Conservation (phyloP, 2,329 filamentous ascomycete genomes). For the Monosporascus sp. region DNA sequence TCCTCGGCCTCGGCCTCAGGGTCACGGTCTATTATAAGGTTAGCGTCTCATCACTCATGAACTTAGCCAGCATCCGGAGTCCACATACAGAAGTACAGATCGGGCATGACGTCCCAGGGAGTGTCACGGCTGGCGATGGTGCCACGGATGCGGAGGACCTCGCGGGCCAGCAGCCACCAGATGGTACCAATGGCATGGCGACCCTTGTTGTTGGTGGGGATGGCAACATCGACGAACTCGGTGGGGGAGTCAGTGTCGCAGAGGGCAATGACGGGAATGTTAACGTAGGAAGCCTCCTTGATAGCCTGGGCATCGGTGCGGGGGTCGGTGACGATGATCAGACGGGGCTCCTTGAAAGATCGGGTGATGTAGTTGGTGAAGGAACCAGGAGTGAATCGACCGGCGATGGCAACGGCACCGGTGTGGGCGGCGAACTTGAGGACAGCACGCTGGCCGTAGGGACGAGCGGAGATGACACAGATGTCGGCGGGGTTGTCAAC, state of each 20-base stretch:
- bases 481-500: constrained; percentile 99
- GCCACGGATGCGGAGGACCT: constrained; percentile 97
- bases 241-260: constrained; percentile 99
- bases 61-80: not conserved
- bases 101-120: constrained; percentile 98
- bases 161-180: constrained; percentile 99
- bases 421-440: constrained; percentile 99
- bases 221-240: constrained; percentile 99
- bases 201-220: constrained; percentile 99
- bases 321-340: constrained; percentile 98
- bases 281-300: constrained; percentile 99
- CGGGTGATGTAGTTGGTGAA: constrained; percentile 99
- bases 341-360: constrained; percentile 99
- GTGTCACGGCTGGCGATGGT: constrained; percentile 94
- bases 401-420: constrained; percentile 94
- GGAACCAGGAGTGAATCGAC: constrained; percentile 99
- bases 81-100: constrained; percentile 92
- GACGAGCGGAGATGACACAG: constrained; percentile 98
- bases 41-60: constrained; percentile 6
- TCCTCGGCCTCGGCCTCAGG: constrained; percentile 99
- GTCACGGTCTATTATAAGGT: constrained; percentile 68
- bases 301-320: constrained; percentile 99
- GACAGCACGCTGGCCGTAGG: constrained; percentile 98
- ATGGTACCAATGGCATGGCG: constrained; percentile 96
- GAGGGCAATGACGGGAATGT: constrained; percentile 99